Evolutionary conservation across 306 rosid genomes (phyloP), one percentile per base, ranked within the genome.

Genomic region (Parietaria judaica): DNA sequence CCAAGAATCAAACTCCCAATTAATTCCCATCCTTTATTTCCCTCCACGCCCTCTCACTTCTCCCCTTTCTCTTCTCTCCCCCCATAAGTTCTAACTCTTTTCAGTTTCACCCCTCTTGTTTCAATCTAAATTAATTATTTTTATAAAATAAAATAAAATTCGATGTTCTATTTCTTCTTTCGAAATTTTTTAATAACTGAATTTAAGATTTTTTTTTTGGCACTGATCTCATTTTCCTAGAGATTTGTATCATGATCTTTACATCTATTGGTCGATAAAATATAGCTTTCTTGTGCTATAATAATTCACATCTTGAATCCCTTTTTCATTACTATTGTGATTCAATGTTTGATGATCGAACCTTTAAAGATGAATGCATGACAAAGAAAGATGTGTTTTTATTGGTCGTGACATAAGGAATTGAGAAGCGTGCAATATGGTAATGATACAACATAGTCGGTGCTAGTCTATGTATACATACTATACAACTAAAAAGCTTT

Each of bases 1-100:
- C 14, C 59, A 64, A 63, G 58, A 10, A 68, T 62, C 46, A 73
- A 17, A 67, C n/a, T 63, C 61, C 70, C 39, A 57, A 74, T 68
- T 58, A 50, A 63, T 55, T 60, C 36, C 44, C 61, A 4, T 15
- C 60, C 56, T 41, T 4, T 15, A 70, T 63, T 64, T 64, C 3
- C 5, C 43, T 8, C 15, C 41, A 12, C 4, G 13, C 54, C 71
- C 61, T 58, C 58, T 5, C 0, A 14, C 12, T 56, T 35, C 56
- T 51, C 2, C 1, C 7, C 9, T 66, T 10, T 54, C 13, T 14
- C 16, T 5, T 39, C n/a, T 11, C 39, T 12, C 8, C 13, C 31
- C 56, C 6, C 5, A 6, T 34, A 6, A 7, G 43, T 23, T 51
- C 10, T 47, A 17, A 34, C 35, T 61, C 10, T 36, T 51, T n/a